Base-by-base conservation (phyloP, 768 basidiomycete genomes). In the Hericium alpestre region DNA sequence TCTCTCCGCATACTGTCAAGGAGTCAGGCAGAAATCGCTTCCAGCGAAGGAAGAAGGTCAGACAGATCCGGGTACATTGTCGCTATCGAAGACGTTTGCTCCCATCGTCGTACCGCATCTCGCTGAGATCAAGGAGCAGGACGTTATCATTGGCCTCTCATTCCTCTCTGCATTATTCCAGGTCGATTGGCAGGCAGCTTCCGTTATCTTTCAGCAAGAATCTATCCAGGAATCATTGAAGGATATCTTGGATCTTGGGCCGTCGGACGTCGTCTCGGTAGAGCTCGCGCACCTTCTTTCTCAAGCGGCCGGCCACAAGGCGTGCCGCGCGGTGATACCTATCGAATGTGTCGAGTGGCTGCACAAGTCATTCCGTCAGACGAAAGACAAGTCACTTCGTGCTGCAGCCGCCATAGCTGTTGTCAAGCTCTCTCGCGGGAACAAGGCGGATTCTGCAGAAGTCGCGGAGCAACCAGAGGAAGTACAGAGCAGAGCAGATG, bases 121-220 rank as follows among this genome's bases (percentile, higher is more conserved):
- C 10, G 71, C 77, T 38, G 83, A 84, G 48, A 76, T 79, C 2
- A 73, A 79, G 18, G 83, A 87, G 66, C 57, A 65, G 11, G 73
- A 75, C 38, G 68, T 82, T 25, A 70, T 85, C 16, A 69, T 73
- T 13, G 83, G 82, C 11, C 69, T 87, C 40, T 77, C 81, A 1
- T 85, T 91, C 67, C 74, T 93, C 51, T 73, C 78, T n/a, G 89
- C 88, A 0, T 72, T 94, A 18, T 90, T 92, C 65, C 89, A 92
- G 66, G 81, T 92, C n/a, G 89, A 91, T 62, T 78, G 82, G 70
- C 71, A 77, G 53, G 72, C 81, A 1, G 91, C 88, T 10, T 74
- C 83, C 10, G 63, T 74, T 22, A 81, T 94, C 54, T 82, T 93
- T 56, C 69, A 72, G 39, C 73, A 76, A 52, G 84, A 89, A 58